phyloP scores from a whole-genome alignment of 2,329 filamentous ascomycete genomes.

The Corniculantispora saksenae region DNA sequence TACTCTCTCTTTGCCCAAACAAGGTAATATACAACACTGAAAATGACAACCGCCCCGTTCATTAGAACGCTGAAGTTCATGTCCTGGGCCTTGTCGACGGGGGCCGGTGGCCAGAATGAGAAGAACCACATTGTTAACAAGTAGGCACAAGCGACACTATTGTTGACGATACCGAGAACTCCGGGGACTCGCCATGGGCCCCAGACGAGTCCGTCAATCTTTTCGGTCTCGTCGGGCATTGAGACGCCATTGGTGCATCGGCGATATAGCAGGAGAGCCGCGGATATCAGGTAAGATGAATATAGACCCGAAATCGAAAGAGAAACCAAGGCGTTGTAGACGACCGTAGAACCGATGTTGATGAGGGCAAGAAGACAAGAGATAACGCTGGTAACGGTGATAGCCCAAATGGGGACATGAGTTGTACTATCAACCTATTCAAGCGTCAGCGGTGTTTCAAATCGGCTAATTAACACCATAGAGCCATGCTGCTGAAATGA shows the following conservation, averaged over 20 bases:
- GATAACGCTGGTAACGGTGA: constrained; percentile 29
- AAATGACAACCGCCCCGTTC: constrained; percentile 42
- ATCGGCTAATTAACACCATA: too few species aligned
- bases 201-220: constrained; percentile 41
- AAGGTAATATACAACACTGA: constrained; percentile 50
- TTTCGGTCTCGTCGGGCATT: constrained; percentile 28
- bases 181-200: constrained; percentile 57
- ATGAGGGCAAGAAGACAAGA: constrained; percentile 34
- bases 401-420: constrained; percentile 31
- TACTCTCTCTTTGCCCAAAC: constrained; percentile 44
- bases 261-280: constrained; percentile 31
- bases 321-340: constrained; percentile 32
- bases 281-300: constrained; percentile 33
- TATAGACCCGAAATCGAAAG: constrained; percentile 33
- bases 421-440: constrained; percentile 24
- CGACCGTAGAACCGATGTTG: constrained; percentile 34
- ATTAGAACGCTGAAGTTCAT: constrained; percentile 53
- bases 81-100: constrained; percentile 31
- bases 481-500: neutral
- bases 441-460: neutral
- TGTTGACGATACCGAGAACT: constrained; percentile 54
- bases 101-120: constrained; percentile 51
- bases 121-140: constrained; percentile 58
- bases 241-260: constrained; percentile 30
- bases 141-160: constrained; percentile 54